Evolutionary conservation across 2,329 filamentous ascomycete genomes (phyloP), one percentile per base, ranked within the genome.

Genomic region (Neocucurbitaria cava): DNA sequence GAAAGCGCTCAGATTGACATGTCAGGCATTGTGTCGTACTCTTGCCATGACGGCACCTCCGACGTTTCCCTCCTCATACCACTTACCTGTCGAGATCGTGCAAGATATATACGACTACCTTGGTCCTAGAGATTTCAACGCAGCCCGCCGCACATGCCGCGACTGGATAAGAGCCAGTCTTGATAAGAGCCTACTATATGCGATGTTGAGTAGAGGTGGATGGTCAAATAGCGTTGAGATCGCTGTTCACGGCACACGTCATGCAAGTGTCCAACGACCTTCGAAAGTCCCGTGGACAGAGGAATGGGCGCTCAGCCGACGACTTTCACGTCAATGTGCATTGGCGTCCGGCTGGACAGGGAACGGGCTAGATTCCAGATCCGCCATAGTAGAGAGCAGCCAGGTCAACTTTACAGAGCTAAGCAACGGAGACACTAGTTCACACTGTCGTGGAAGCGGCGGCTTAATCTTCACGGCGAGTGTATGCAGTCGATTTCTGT

Each of bases 131-230:
- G 79, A 83, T 61, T 89, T 88, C 68, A 83, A 89, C 62, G 78
- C 83, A 49, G 85, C 86, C 15, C 80, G 87, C 17, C 82, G 84
- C 57, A 82, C 82, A 17, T 89, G 86, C 64, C 81, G 82, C 41
- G 71, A 74, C 31, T 89, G 85, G 87, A 85, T 87, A 76, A 71
- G 80, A 33, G 81, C 80, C 20, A 84, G 85, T 45, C 69, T 89
- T n/a, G 76, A 86, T 45, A 71, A 73, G 38, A 72, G 64, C 1
- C 61, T 89, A 1, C 73, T 89, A 10, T 70, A 74, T 23, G 64
- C 63, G 1, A 87, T 87, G 83, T 65, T 88, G 40, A 79, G 77
- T 60, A 76, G 81, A 53, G 83, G 82, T 33, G 85, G 85, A 3
- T 86, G 84, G 81, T 42, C 45, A 18, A 59, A 65, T 30, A 31